Evolutionary conservation across 257 asterid genomes (phyloP).

Genomic region (Cynanchum wilfordii): DNA sequence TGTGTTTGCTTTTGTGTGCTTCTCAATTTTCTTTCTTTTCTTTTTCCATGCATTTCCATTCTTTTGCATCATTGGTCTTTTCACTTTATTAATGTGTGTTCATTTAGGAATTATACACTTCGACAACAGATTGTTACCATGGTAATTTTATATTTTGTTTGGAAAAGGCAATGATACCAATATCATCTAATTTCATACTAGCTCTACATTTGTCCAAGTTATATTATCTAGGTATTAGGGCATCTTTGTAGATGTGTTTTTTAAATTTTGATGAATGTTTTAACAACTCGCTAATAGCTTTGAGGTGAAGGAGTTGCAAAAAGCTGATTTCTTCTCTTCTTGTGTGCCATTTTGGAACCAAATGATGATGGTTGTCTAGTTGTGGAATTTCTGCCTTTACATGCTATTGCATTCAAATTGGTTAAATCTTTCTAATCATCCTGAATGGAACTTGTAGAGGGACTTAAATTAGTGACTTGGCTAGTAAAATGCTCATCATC

Average conservation of each 20-base stretch:
- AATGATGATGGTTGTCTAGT: neutral
- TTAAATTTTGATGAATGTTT: neutral
- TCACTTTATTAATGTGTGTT: neutral
- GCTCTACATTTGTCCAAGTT: neutral
- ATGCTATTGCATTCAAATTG: neutral
- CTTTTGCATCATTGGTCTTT: neutral
- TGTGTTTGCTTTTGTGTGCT: neutral
- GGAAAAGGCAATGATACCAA: neutral
- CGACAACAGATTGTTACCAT: neutral
- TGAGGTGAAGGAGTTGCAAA: neutral
- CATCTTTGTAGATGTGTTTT: neutral
- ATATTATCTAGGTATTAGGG: neutral
- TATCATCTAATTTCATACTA: neutral
- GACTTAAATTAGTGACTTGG: constrained; percentile 1
- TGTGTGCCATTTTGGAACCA: neutral
- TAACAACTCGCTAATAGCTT: neutral
- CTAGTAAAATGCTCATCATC: neutral
- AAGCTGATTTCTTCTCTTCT: neutral
- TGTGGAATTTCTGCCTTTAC: neutral
- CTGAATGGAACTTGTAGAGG: neutral
- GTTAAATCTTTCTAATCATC: neutral
- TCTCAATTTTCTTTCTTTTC: neutral
- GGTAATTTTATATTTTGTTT: neutral
- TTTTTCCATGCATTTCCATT: neutral
- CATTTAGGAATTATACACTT: neutral